Base-by-base conservation (phyloP, 2,329 filamentous ascomycete genomes). In the Diaporthe helianthi region DNA sequence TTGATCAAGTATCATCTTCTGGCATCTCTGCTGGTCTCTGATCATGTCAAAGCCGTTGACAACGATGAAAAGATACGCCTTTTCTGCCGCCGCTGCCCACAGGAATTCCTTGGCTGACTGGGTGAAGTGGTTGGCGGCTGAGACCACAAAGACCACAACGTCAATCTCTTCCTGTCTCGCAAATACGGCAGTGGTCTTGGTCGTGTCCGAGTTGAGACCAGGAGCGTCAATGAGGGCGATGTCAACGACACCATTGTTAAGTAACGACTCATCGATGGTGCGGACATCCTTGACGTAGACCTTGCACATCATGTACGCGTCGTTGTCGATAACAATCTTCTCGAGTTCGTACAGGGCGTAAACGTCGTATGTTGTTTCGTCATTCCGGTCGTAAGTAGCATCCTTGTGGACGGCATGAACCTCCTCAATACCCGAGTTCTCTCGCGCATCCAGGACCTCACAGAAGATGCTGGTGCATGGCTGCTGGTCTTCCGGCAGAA, bases 381-480 rank as follows among this genome's bases (percentile, higher is more conserved):
- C 93, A 76, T 97, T 90, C 71, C 94, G 90, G 79, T 96, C 90
- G 79, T 99, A 99, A 4, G 84, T 80, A 19, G 85, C 80, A 71
- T 95, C 89, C 78, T 92, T 94, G 76, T 97, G 94, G 17, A 99
- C 92, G 0, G 95, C 96, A 76, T 99, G 96, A 0, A 98, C 96
- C 79, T 99, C 96, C 79, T 99, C 96, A 2, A 98, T 79, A 2
- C 93, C 93, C 36, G 89, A 90, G 76, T 99, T 99, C 78, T 98
- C 94, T 73, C 93, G 89, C 6, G 93, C 92, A 80, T 99, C 94
- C 69, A 99, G 81, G 2, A 99, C 96, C 78, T 99, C 96, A 78
- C 96, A 99, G 81, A 99, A 99, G 69, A 99, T 97, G 80, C 93
- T 96, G 2, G 96, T 99, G 80, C 96, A 99, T 1, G 96, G 96